A percentile compares a stretch with the other conserved stretches of the same genome.
Conservation (phyloP, 108 stramenopile species). For the Nitzschia sp. region DNA sequence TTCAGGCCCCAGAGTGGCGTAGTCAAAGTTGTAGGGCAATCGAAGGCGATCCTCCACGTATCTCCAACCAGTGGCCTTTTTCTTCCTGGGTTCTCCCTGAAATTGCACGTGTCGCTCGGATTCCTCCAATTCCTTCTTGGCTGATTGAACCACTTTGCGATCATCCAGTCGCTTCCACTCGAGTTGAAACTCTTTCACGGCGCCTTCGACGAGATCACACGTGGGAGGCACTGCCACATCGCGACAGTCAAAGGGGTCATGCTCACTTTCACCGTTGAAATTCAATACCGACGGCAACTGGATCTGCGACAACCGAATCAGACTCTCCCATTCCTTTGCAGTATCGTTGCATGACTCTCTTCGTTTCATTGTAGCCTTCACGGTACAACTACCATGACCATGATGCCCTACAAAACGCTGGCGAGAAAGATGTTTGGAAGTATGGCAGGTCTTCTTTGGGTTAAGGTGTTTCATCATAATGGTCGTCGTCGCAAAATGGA, state of each 20-base stretch:
- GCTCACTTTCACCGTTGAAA: background rate
- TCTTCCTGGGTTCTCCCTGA: background rate
- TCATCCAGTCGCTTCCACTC: slow-evolving; percentile 64
- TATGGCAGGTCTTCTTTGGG: too few relatives aligned
- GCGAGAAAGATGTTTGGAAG: too few relatives aligned
- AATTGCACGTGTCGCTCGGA: background rate
- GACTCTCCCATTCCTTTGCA: slow-evolving; percentile 3
- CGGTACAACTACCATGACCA: background rate
- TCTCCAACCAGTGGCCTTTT: slow-evolving; percentile 21
- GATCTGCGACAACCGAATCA: background rate
- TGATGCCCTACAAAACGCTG: too few relatives aligned
- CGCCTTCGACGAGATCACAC: slow-evolving; percentile 41
- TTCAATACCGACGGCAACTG: background rate
- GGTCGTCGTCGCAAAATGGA: too few relatives aligned
- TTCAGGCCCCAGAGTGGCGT: slow-evolving; percentile 11
- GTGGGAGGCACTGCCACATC: slow-evolving; percentile 43
- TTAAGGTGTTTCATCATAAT: too few relatives aligned
- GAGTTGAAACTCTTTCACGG: slow-evolving; percentile 26
- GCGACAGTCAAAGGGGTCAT: slow-evolving; percentile 66
- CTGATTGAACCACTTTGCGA: slow-evolving; percentile 20
- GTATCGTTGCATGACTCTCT: background rate
- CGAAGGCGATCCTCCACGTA: slow-evolving; percentile 23
- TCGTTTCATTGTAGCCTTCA: background rate
- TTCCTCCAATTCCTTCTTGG: background rate
- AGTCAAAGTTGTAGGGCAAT: slow-evolving; percentile 58